Evolutionary conservation across 352 stramenopile species (phyloP).

Genomic region (Phytophthora fragariae): DNA sequence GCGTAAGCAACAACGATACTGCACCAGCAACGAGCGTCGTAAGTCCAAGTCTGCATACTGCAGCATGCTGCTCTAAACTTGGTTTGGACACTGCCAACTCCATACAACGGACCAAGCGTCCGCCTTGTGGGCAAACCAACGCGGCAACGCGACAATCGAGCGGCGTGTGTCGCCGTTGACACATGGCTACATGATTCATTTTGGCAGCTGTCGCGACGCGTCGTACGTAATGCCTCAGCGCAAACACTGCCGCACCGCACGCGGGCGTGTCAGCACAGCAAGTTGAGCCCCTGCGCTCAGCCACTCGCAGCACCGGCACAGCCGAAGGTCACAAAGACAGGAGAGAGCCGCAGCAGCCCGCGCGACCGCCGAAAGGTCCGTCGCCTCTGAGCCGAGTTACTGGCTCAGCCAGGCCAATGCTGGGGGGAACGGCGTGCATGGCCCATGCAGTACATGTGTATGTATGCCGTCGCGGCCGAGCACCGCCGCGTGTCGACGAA

Average conservation of each 20-base stretch:
- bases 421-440: too few species aligned
- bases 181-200: conserved; percentile 5
- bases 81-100: background rate
- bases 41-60: background rate
- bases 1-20: background rate
- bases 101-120: background rate
- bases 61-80: too few species aligned
- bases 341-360: background rate
- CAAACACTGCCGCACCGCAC: background rate
- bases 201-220: background rate
- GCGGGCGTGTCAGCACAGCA: background rate
- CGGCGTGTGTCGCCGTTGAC: background rate
- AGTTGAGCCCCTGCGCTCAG: background rate
- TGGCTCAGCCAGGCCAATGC: background rate
- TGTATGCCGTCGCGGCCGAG: background rate
- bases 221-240: background rate
- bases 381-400: background rate
- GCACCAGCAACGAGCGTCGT: conserved; percentile 9
- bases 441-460: too few species aligned
- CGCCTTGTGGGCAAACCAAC: background rate
- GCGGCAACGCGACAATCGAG: background rate
- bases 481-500: conserved; percentile 23
- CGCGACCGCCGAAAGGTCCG: background rate
- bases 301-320: background rate
- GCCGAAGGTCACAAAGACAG: background rate